A percentile compares a stretch with the other conserved stretches of the same genome.
These are phyloP conservation scores for Daedalea quercina DNA, from an alignment of 768 basidiomycete genomes.

Conservation along the genomic window DNA sequence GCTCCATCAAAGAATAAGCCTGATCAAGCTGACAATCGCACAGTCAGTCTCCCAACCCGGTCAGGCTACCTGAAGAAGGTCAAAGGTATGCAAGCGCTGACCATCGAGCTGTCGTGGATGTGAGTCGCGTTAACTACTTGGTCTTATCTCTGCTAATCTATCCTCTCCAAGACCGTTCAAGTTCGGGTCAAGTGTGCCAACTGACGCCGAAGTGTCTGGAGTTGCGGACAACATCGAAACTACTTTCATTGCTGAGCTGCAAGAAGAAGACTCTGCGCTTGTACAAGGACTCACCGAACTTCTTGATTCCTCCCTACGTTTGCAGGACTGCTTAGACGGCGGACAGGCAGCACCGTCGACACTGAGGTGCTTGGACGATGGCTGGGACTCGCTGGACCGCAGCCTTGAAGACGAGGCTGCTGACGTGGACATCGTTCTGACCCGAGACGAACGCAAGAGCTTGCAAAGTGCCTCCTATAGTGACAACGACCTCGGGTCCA, in stretches of 20 bases:
- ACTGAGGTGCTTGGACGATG: not conserved
- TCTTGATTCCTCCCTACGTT: constrained; percentile 4
- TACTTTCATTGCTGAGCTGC: not conserved
- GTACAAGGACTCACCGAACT: constrained; percentile 13
- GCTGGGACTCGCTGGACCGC: not conserved
- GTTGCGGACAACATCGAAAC: not conserved
- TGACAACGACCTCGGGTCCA: constrained; percentile 4
- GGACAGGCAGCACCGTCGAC: not conserved
- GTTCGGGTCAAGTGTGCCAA: constrained; percentile 17
- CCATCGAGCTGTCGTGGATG: constrained; percentile 65
- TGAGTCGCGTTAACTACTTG: constrained; percentile 25
- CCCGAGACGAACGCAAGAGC: constrained; percentile 33
- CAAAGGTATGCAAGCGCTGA: constrained; percentile 52
- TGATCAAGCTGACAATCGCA: not conserved
- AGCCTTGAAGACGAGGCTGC: constrained; percentile 1
- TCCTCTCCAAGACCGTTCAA: constrained; percentile 20
- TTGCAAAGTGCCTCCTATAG: constrained; percentile 11
- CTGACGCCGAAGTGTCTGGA: constrained; percentile 19
- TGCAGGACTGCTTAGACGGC: not conserved
- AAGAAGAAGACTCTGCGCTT: constrained; percentile 6
- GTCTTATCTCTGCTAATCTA: not conserved
- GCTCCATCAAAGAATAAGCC: constrained; percentile 15
- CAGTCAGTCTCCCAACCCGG: not conserved
- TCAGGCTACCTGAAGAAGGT: constrained; percentile 40
- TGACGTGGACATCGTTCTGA: constrained; percentile 32